Conservation (phyloP, 805 yeast species). For the Wickerhamomyces silvicola region DNA sequence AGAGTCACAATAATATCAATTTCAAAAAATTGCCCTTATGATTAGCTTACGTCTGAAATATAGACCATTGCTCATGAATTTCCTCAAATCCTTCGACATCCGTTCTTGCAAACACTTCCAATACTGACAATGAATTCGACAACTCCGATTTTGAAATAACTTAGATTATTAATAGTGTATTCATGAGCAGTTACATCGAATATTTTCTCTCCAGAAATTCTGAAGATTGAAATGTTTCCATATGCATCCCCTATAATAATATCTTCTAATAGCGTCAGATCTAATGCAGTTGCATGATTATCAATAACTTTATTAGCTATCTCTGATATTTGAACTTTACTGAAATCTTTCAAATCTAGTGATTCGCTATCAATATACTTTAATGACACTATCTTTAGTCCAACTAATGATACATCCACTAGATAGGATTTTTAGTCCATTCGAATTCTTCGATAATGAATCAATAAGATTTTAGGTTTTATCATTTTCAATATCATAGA, state of each 20-base stretch:
- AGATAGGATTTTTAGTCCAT: constrained; percentile 32
- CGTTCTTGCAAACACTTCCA: constrained; percentile 35
- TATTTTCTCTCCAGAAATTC: constrained; percentile 10
- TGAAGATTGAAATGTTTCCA: constrained; percentile 31
- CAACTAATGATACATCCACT: constrained; percentile 30
- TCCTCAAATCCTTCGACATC: constrained; percentile 12
- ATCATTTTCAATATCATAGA: constrained; percentile 18
- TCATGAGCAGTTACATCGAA: constrained; percentile 42
- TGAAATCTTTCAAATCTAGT: constrained; percentile 7
- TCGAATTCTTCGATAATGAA: constrained; percentile 31
- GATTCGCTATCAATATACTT: constrained; percentile 20
- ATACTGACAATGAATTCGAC: constrained; percentile 36
- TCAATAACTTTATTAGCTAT: constrained; percentile 27
- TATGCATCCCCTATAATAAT: constrained; percentile 43
- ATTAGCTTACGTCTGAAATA: constrained; percentile 52
- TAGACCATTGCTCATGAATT: constrained; percentile 34
- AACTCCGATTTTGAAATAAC: constrained; percentile 25
- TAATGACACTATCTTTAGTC: constrained; percentile 37
- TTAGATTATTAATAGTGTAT: constrained; percentile 41
- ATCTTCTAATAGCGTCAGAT: constrained; percentile 21
- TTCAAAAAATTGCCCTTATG: constrained; percentile 49
- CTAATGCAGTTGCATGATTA: constrained; percentile 38
- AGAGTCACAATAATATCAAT: constrained; percentile 23
- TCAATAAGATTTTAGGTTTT: constrained; percentile 23
- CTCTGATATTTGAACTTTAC: constrained; percentile 16